A percentile compares a stretch with the other conserved stretches of the same genome.
These are phyloP conservation scores for Saccharomycopsis olivae DNA, from an alignment of 805 yeast species.

Conservation along the genomic window DNA sequence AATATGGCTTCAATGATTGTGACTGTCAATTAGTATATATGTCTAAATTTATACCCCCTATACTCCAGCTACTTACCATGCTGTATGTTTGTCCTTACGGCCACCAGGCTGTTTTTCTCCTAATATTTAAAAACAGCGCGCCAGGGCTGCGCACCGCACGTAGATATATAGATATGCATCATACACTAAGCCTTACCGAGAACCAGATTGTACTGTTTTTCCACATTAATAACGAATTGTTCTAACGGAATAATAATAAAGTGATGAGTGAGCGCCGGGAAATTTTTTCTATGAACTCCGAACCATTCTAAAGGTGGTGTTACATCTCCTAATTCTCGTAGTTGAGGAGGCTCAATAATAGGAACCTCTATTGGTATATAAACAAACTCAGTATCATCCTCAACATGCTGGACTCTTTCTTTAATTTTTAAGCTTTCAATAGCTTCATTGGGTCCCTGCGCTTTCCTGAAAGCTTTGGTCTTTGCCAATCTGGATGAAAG, in stretches of 20 bases:
- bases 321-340: slow-evolving; percentile 88
- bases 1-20: slow-evolving; percentile 91
- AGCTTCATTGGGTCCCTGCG: too few species aligned
- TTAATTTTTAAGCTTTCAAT: slow-evolving; percentile 24
- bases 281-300: slow-evolving; percentile 77
- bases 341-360: slow-evolving; percentile 76
- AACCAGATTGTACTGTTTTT: slow-evolving; percentile 32
- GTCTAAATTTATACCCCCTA: too few species aligned
- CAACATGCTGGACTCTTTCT: slow-evolving; percentile 17
- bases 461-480: slow-evolving; percentile 21
- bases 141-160: too few species aligned
- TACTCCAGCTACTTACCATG: too few species aligned
- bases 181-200: slow-evolving; percentile 30
- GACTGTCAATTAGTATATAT: slow-evolving; percentile 43
- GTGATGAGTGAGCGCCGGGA: slow-evolving; percentile 84
- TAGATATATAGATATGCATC: too few species aligned
- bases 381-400: slow-evolving; percentile 27
- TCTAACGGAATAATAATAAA: slow-evolving; percentile 64
- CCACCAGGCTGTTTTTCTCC: too few species aligned
- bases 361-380: slow-evolving; percentile 69
- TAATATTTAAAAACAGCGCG: too few species aligned
- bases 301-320: slow-evolving; percentile 99
- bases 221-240: slow-evolving; percentile 58
- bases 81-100: too few species aligned
- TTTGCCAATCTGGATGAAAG: slow-evolving; percentile 48